A percentile compares a stretch with the other conserved stretches of the same genome.
Conservation (phyloP, 345 rosid species). For the Populus davidiana region DNA sequence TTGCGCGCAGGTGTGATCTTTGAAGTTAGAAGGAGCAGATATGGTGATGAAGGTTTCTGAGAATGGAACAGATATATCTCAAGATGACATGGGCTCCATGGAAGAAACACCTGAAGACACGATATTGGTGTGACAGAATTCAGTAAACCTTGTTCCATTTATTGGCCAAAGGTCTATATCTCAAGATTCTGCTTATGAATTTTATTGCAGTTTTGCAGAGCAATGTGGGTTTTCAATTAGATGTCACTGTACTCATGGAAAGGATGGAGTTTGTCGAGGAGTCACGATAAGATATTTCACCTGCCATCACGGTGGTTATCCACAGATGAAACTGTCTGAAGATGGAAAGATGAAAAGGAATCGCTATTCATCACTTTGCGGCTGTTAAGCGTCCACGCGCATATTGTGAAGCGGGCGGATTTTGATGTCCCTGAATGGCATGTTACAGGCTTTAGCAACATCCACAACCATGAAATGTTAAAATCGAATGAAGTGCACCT, state of each 20-base stretch:
- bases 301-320: slow-evolving; percentile 27
- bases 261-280: slow-evolving; percentile 26
- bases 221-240: slow-evolving; percentile 28
- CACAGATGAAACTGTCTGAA: slow-evolving; percentile 19
- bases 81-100: slow-evolving; percentile 7
- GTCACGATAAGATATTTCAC: slow-evolving; percentile 25
- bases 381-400: slow-evolving; percentile 19
- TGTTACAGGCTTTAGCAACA: slow-evolving; percentile 25
- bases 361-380: slow-evolving; percentile 25
- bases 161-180: slow-evolving; percentile 25
- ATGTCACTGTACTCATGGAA: slow-evolving; percentile 21
- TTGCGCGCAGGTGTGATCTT: not conserved
- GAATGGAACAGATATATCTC: slow-evolving; percentile 15
- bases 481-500: slow-evolving; percentile 12
- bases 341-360: slow-evolving; percentile 29
- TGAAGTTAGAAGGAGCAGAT: slow-evolving; percentile 14
- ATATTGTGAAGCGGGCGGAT: slow-evolving; percentile 19
- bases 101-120: slow-evolving; percentile 22
- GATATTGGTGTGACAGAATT: slow-evolving; percentile 12
- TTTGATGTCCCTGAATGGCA: slow-evolving; percentile 31
- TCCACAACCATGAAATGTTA: slow-evolving; percentile 24
- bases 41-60: slow-evolving; percentile 17
- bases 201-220: slow-evolving; percentile 24
- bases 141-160: slow-evolving; percentile 18
- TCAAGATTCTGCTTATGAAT: slow-evolving; percentile 29